phyloP scores from a whole-genome alignment of 768 basidiomycete genomes.

The Hygrocybe punicea region DNA sequence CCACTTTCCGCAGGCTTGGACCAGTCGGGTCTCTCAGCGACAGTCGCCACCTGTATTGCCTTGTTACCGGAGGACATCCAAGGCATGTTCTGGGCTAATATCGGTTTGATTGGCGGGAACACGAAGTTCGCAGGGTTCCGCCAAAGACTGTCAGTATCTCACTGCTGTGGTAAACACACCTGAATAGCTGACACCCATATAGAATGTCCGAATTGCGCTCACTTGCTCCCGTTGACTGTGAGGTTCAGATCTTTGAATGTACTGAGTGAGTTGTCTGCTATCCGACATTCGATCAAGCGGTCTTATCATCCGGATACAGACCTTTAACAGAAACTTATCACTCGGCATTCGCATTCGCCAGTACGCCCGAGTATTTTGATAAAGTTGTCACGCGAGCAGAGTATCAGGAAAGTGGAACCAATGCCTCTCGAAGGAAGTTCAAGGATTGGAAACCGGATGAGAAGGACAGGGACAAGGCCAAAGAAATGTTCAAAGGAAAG shows the following conservation, averaged over 20 bases:
- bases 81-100: conserved; percentile 95
- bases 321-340: conserved; percentile 65
- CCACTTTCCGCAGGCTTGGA: conserved; percentile 52
- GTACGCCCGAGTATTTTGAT: conserved; percentile 46
- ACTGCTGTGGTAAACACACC: background rate
- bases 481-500: conserved; percentile 29
- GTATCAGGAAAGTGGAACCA: conserved; percentile 80
- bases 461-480: conserved; percentile 34
- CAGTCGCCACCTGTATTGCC: conserved; percentile 72
- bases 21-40: conserved; percentile 74
- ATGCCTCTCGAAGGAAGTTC: conserved; percentile 73
- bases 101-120: conserved; percentile 85
- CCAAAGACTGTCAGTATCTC: conserved; percentile 62
- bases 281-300: background rate
- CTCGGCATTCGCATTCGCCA: conserved; percentile 58
- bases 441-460: conserved; percentile 52
- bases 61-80: conserved; percentile 75
- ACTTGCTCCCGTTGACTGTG: conserved; percentile 77
- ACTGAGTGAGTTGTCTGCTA: conserved; percentile 55
- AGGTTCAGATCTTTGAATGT: conserved; percentile 69
- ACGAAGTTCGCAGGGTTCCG: conserved; percentile 72
- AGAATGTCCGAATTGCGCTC: conserved; percentile 73
- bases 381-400: conserved; percentile 72
- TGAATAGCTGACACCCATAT: background rate
- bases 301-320: conserved; percentile 33